These are phyloP conservation scores for Flaveria bidentis DNA, from an alignment of 129 eudicot species.

Conservation along the genomic window DNA sequence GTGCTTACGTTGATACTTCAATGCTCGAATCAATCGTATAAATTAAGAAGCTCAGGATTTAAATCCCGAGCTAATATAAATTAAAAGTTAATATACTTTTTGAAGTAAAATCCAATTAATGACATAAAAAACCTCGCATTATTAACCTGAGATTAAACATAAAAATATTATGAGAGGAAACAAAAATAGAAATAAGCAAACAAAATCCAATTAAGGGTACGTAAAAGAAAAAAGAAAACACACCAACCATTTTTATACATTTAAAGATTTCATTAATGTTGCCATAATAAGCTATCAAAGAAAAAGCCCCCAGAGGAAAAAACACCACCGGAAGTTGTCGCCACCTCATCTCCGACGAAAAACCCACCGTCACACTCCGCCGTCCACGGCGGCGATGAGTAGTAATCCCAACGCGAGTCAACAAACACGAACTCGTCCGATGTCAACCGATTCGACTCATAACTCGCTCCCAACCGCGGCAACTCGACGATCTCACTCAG, in stretches of 20 bases:
- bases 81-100: no score
- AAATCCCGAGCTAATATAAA: no score
- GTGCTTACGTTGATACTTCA: no score
- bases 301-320: conserved; percentile 35
- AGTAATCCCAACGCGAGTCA: conserved; percentile 42
- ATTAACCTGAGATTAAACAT: not conserved
- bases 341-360: conserved; percentile 24
- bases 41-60: no score
- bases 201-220: not conserved
- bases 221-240: not conserved
- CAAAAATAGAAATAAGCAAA: not conserved
- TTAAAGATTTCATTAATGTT: conserved; percentile 9
- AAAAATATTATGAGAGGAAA: not conserved
- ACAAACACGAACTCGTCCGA: conserved; percentile 39
- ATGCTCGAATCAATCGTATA: no score
- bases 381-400: conserved; percentile 39
- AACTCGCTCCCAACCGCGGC: conserved; percentile 64
- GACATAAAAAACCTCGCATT: no score
- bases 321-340: conserved; percentile 19
- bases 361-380: conserved; percentile 31
- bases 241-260: not conserved
- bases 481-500: conserved; percentile 65
- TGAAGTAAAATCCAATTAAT: no score
- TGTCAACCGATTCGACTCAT: conserved; percentile 49
- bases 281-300: conserved; percentile 62